phyloP scores from a whole-genome alignment of 2,329 filamentous ascomycete species.

The Venturia aucupariae region DNA sequence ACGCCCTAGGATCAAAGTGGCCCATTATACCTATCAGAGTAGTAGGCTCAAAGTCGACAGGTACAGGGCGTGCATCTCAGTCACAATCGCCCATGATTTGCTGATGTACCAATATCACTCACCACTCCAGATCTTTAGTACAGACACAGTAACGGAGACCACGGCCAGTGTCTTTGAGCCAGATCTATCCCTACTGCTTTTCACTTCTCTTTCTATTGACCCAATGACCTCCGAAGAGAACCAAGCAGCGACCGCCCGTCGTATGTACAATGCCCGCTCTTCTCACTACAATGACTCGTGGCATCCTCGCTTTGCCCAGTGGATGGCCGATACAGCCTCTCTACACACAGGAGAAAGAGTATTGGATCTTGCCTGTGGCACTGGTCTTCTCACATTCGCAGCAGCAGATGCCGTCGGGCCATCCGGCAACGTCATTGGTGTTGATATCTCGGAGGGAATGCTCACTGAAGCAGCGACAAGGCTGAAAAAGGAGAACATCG shows the following conservation, averaged over 20 bases:
- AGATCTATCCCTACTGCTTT: too few relatives aligned
- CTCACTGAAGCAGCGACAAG: conserved; percentile 28
- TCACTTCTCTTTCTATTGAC: too few relatives aligned
- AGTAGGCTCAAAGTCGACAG: too few relatives aligned
- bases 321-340: conserved; percentile 25
- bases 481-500: conserved; percentile 22
- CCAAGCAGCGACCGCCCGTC: conserved; percentile 5
- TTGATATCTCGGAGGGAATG: conserved; percentile 35
- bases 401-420: conserved; percentile 31
- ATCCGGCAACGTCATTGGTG: conserved; percentile 29
- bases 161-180: too few relatives aligned
- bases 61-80: too few relatives aligned
- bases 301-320: conserved; percentile 31
- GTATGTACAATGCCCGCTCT: conserved; percentile 17
- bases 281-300: conserved; percentile 32
- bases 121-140: too few relatives aligned
- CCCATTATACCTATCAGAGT: too few relatives aligned
- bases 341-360: conserved; percentile 29
- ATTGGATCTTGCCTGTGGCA: conserved; percentile 39
- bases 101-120: too few relatives aligned
- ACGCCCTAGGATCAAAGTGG: too few relatives aligned
- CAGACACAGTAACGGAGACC: too few relatives aligned
- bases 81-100: too few relatives aligned
- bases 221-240: not conserved
- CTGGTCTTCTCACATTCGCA: conserved; percentile 34